Base-by-base conservation (phyloP, 2,329 filamentous ascomycete species). In the Cadophora sp. region DNA sequence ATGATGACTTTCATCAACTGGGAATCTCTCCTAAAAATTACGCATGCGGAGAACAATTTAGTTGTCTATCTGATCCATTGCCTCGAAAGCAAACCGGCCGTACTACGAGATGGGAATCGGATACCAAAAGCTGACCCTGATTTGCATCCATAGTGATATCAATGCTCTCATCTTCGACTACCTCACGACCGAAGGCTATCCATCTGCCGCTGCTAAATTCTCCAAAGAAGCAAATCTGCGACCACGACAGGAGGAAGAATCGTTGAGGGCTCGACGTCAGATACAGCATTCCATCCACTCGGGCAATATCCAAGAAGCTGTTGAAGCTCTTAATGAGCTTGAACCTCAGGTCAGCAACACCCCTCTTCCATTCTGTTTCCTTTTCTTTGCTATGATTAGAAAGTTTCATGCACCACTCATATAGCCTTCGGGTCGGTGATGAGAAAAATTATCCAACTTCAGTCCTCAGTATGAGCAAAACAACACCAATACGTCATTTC, bases 321-420 rank as follows among this genome's bases (percentile, higher is more conserved):
- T 98, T 70, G 88, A 94, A 71, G 87, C 89, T 62, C 86, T 99
- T 74, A 98, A 98, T 77, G 92, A 97, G 72, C 82, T 96, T 41
- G 93, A 97, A 73, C 92, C 94, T 73, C 89, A 96, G 87, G 96
- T 99, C 89, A 81, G 92, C n/a, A 30, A 7, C 77, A n/a, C 22
- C 41, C 47, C 41, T 50, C 13, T 27, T 55, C 27, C 45, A 64
- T 69, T 22, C 56, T 36, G 64, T 58, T 64, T 50, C 64, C 62
- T 60, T 56, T 69, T 60, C 55, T 69, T 73, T 87, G 85, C 87
- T 81, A 94, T 96, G 96, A 99, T 99, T 97, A 97, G 84, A 92
- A 85, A 70, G 91, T 94, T 89, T 97, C 95, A 99, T 99, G 96
- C 96, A 99, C 96, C 96, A 99, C 96, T 94, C 96, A 93, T 96